phyloP scores from a whole-genome alignment of 441 rosid species.

The Croton laevigatus region DNA sequence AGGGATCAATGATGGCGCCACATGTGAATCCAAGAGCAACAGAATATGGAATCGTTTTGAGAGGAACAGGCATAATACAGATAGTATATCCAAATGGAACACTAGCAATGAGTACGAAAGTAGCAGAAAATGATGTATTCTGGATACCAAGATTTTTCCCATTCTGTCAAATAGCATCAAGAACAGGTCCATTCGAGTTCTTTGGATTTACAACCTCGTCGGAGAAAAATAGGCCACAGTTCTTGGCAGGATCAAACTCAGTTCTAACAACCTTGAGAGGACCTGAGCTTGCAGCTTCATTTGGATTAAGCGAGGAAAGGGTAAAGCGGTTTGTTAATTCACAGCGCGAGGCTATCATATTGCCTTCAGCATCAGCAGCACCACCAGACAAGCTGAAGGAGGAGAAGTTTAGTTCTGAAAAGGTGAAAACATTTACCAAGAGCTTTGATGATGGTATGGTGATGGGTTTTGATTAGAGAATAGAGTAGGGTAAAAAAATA shows the following conservation, averaged over 20 bases:
- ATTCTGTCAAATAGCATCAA: slow-evolving; percentile 77
- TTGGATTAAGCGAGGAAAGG: slow-evolving; percentile 48
- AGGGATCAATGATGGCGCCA: slow-evolving; percentile 96
- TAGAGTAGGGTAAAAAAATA: not conserved
- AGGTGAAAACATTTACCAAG: slow-evolving; percentile 19
- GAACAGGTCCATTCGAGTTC: slow-evolving; percentile 57
- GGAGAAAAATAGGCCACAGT: slow-evolving; percentile 71
- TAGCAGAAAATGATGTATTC: slow-evolving; percentile 67
- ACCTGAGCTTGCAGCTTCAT: slow-evolving; percentile 55
- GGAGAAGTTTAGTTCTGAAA: not conserved
- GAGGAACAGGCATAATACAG: slow-evolving; percentile 65
- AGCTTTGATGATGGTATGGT: slow-evolving; percentile 28
- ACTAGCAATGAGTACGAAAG: slow-evolving; percentile 46
- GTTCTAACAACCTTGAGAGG: slow-evolving; percentile 39
- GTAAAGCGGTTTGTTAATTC: slow-evolving; percentile 34
- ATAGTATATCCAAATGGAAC: slow-evolving; percentile 78
- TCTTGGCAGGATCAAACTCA: slow-evolving; percentile 64
- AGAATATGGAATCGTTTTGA: slow-evolving; percentile 63
- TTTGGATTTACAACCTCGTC: slow-evolving; percentile 89
- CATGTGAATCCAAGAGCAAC: slow-evolving; percentile 83
- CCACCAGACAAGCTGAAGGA: slow-evolving; percentile 33
- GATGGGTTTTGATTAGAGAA: slow-evolving; percentile 24
- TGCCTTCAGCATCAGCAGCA: slow-evolving; percentile 55
- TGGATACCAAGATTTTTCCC: slow-evolving; percentile 83
- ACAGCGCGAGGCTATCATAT: slow-evolving; percentile 59